Evolutionary conservation across 2,329 filamentous ascomycete species (phyloP).

Genomic region (Colletotrichum sp.): DNA sequence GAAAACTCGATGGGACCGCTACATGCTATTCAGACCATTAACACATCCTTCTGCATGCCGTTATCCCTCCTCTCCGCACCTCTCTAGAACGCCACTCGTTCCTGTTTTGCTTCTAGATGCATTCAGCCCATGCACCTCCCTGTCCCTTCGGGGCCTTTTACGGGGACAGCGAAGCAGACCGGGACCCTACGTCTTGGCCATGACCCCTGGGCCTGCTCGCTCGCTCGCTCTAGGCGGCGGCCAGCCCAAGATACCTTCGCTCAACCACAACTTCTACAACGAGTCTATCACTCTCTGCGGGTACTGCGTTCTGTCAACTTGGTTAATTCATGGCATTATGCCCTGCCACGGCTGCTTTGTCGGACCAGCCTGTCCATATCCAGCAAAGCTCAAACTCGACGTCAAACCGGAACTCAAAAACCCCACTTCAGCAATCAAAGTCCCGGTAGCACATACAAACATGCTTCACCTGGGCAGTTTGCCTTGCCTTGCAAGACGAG

Average conservation of each 20-base stretch:
- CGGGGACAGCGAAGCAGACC: background rate
- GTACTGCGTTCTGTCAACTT: background rate
- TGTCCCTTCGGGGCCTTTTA: background rate
- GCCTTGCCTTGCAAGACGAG: background rate
- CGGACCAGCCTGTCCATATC: background rate
- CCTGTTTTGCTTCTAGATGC: slow-evolving; percentile 16
- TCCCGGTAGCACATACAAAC: background rate
- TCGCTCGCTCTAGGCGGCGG: background rate
- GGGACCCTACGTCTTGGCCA: background rate
- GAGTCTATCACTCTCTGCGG: background rate
- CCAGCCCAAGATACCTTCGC: background rate
- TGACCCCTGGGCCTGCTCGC: background rate
- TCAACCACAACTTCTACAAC: background rate
- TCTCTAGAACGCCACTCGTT: slow-evolving; percentile 4
- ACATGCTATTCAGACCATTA: background rate
- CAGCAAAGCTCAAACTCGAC: background rate
- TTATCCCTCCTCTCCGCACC: background rate
- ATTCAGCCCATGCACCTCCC: slow-evolving; percentile 7
- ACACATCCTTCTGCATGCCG: background rate
- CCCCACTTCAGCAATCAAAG: background rate
- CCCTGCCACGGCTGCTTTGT: background rate
- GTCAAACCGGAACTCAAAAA: background rate
- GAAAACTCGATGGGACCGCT: background rate
- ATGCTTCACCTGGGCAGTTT: background rate
- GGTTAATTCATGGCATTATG: background rate